Conservation (phyloP, 2,329 filamentous ascomycete species). For the Mollisia scopiformis region DNA sequence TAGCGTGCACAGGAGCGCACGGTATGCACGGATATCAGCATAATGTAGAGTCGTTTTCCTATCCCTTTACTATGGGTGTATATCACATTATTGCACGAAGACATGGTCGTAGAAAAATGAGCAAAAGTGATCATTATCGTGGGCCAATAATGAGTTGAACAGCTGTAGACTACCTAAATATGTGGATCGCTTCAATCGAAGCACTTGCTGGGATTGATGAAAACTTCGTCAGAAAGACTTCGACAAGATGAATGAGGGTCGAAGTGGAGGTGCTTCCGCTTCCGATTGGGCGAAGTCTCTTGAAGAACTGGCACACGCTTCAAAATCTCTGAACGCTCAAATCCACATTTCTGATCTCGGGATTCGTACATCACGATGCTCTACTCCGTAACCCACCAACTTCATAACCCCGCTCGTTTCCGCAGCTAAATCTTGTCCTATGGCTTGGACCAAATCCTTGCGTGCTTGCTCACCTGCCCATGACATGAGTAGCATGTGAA, state of each 20-base stretch:
- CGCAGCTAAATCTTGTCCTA: conserved; percentile 20
- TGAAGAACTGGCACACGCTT: neutral
- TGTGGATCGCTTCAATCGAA: conserved; percentile 17
- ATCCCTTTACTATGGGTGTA: conserved; percentile 8
- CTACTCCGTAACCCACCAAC: neutral
- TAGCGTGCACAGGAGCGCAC: conserved; percentile 2
- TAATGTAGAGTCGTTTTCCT: conserved; percentile 8
- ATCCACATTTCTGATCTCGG: conserved; percentile 2
- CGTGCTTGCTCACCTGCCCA: conserved; percentile 28
- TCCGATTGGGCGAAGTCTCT: conserved; percentile 1
- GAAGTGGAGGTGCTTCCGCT: conserved; percentile 18
- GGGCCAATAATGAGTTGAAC: too few species aligned
- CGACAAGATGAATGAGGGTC: conserved; percentile 6
- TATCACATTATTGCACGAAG: conserved; percentile 16
- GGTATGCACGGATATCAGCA: conserved; percentile 9
- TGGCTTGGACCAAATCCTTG: conserved; percentile 18
- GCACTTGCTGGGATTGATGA: conserved; percentile 17
- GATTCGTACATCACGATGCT: conserved; percentile 1
- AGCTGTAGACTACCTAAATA: conserved; percentile 19
- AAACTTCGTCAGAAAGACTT: conserved; percentile 12
- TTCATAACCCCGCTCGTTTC: neutral
- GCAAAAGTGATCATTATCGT: too few species aligned
- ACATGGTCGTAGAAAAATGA: conserved; percentile 18
- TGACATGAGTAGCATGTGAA: conserved; percentile 28
- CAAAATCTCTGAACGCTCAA: conserved; percentile 10